Conservation (phyloP, 2,329 filamentous ascomycete genomes). For the Apiospora hydei region DNA sequence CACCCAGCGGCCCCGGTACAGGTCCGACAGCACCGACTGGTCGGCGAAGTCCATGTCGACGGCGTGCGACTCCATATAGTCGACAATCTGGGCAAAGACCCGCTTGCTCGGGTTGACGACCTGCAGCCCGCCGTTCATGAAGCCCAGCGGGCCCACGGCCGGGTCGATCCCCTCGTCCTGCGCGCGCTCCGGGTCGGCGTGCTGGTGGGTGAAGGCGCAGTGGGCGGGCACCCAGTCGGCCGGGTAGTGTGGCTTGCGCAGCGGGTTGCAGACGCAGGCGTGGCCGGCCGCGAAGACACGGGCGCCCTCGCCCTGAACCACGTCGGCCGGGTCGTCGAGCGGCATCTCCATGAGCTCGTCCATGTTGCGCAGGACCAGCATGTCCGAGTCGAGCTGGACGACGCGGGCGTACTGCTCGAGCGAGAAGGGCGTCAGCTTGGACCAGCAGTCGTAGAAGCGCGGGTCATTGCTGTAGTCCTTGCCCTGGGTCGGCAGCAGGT, state of each 20-base stretch:
- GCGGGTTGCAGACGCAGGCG: slow-evolving; percentile 86
- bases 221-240: slow-evolving; percentile 67
- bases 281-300: slow-evolving; percentile 84
- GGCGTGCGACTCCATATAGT: slow-evolving; percentile 56
- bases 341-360: slow-evolving; percentile 88
- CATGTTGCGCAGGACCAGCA: slow-evolving; percentile 86
- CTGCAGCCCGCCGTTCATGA: slow-evolving; percentile 64
- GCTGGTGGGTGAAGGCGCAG: slow-evolving; percentile 66
- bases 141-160: slow-evolving; percentile 54
- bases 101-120: slow-evolving; percentile 60
- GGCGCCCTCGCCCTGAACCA: slow-evolving; percentile 51
- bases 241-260: slow-evolving; percentile 81
- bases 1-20: slow-evolving; percentile 64
- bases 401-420: slow-evolving; percentile 79
- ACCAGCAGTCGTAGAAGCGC: slow-evolving; percentile 91
- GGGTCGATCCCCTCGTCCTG: slow-evolving; percentile 55
- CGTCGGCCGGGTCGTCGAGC: slow-evolving; percentile 62
- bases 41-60: slow-evolving; percentile 64
- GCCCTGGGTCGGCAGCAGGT: slow-evolving; percentile 72
- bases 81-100: slow-evolving; percentile 59
- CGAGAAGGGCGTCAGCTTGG: slow-evolving; percentile 81
- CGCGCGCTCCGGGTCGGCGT: slow-evolving; percentile 53
- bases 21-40: slow-evolving; percentile 63
- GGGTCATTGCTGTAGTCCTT: slow-evolving; percentile 77
- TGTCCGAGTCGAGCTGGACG: slow-evolving; percentile 87